phyloP scores from a whole-genome alignment of 108 stramenopile genomes.

The Nannochloropsis gaditana region DNA sequence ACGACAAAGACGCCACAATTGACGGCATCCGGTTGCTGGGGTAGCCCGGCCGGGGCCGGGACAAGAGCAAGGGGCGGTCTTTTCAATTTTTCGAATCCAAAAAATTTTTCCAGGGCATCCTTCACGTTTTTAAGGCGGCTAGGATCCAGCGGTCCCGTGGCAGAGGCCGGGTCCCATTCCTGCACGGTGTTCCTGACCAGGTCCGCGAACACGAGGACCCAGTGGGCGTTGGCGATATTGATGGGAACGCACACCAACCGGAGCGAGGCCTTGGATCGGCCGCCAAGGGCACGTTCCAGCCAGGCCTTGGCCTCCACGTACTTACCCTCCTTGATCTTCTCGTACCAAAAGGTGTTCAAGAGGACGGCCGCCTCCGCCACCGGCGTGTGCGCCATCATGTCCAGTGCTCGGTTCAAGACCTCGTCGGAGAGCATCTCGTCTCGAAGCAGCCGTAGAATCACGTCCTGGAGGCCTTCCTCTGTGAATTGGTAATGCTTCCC shows the following conservation, averaged over 20 bases:
- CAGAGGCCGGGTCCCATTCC: neutral
- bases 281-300: neutral
- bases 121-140: neutral
- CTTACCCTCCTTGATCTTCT: constrained; percentile 9
- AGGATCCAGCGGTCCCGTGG: neutral
- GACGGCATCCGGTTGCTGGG: neutral
- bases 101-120: neutral
- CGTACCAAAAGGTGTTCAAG: constrained; percentile 9
- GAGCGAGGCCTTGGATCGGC: neutral
- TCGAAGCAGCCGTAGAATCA: neutral
- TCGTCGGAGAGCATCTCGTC: neutral
- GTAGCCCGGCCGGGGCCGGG: neutral
- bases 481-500: neutral
- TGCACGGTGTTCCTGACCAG: constrained; percentile 1
- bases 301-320: neutral
- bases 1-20: neutral
- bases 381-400: neutral
- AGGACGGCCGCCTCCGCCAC: neutral
- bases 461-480: neutral
- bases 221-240: neutral
- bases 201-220: neutral
- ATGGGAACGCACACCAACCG: neutral
- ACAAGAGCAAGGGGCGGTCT: neutral
- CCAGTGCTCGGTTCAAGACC: neutral
- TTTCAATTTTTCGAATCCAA: neutral